A percentile compares a stretch with the other conserved stretches of the same genome.
Conservation (phyloP, 2,329 filamentous ascomycete species). For the Xylariaceae sp. region DNA sequence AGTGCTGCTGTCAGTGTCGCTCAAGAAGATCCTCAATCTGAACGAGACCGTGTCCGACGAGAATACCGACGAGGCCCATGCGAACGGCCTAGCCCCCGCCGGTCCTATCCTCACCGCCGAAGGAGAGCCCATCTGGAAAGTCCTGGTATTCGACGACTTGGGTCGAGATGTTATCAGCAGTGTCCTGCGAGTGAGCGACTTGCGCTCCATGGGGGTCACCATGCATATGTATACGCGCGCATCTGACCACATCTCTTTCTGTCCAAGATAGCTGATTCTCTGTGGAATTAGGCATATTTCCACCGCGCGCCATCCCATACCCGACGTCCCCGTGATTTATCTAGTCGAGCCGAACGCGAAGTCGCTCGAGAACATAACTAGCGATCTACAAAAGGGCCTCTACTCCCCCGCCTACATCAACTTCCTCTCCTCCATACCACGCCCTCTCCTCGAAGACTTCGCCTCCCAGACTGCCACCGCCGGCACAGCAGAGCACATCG, state of each 20-base stretch:
- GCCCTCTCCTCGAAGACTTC: constrained; percentile 90
- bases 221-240: constrained; percentile 71
- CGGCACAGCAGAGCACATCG: constrained; percentile 82
- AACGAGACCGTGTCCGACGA: constrained; percentile 67
- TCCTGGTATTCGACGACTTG: constrained; percentile 87
- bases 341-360: constrained; percentile 82
- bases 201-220: constrained; percentile 90
- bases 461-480: constrained; percentile 80
- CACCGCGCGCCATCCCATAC: constrained; percentile 80
- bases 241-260: constrained; percentile 15
- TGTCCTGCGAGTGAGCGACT: constrained; percentile 87
- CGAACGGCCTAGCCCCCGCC: constrained; percentile 63
- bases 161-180: constrained; percentile 96
- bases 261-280: constrained; percentile 12
- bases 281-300: constrained; percentile 63
- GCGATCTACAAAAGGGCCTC: constrained; percentile 78
- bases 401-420: constrained; percentile 96
- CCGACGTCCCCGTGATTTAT: constrained; percentile 94
- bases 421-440: constrained; percentile 89
- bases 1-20: constrained; percentile 54
- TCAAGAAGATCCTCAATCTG: constrained; percentile 93
- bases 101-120: constrained; percentile 81
- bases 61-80: constrained; percentile 58
- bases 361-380: constrained; percentile 79
- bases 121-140: constrained; percentile 95